A percentile compares a stretch with the other conserved stretches of the same genome.
Evolutionary conservation across 495 filamentous ascomycete genomes (phyloP).

Genomic region (Talaromyces stipitatus): DNA sequence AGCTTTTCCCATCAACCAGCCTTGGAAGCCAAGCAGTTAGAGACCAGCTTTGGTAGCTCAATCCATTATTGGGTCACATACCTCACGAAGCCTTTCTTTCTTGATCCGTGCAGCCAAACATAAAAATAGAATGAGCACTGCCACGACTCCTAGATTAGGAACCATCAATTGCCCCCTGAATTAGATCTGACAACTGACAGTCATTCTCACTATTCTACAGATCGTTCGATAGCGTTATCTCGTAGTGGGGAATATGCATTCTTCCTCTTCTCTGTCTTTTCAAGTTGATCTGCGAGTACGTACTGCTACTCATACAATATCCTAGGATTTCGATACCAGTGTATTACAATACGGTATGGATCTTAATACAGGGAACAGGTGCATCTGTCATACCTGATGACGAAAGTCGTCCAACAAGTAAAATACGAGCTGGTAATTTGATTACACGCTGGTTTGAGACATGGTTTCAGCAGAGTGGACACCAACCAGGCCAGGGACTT

Average conservation of each 20-base stretch:
- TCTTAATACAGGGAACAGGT: too few species aligned
- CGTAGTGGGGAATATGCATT: not conserved
- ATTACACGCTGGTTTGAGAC: too few species aligned
- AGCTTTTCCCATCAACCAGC: not conserved
- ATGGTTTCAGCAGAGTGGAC: slow-evolving; percentile 6
- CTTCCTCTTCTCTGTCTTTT: too few species aligned
- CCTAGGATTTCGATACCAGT: too few species aligned
- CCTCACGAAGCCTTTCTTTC: not conserved
- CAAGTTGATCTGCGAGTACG: too few species aligned
- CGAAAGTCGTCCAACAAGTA: not conserved
- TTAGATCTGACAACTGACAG: too few species aligned
- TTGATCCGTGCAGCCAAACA: not conserved
- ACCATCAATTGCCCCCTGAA: not conserved
- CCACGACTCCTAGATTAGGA: not conserved
- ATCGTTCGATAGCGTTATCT: not conserved
- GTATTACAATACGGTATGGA: too few species aligned
- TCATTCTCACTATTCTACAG: too few species aligned
- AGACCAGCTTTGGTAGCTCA: not conserved
- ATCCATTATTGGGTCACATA: not conserved
- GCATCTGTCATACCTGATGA: not conserved
- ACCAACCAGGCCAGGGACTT: not conserved
- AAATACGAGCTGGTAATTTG: not conserved
- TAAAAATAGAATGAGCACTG: slow-evolving; percentile 4
- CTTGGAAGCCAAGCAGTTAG: too few species aligned
- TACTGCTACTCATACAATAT: too few species aligned